These are phyloP conservation scores for Sphagnurus paluster DNA, from an alignment of 1,284 basidiomycete species.

Conservation along the genomic window DNA sequence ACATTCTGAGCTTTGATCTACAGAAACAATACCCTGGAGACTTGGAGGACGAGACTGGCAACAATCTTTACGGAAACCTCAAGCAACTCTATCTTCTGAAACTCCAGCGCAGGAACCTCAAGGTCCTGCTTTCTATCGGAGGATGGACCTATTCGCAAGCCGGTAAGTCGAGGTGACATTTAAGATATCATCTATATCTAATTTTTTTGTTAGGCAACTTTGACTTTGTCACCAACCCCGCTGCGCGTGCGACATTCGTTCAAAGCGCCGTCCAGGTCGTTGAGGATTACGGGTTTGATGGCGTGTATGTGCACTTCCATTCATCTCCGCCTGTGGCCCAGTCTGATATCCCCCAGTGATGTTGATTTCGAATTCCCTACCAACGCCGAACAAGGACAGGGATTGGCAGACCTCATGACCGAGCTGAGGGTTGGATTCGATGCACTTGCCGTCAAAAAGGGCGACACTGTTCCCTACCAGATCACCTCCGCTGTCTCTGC, in stretches of 20 bases:
- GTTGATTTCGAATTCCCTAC: conserved; percentile 71
- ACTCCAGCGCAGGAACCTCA: conserved; percentile 71
- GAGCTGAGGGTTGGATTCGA: conserved; percentile 58
- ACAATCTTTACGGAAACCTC: conserved; percentile 84
- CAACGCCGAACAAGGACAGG: conserved; percentile 51
- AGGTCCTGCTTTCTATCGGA: conserved; percentile 77
- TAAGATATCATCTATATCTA: too few species aligned
- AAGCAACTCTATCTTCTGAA: conserved; percentile 83
- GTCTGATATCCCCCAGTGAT: conserved; percentile 49
- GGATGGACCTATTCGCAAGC: conserved; percentile 74
- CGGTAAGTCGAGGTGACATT: too few species aligned
- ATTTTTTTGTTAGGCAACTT: conserved; percentile 52
- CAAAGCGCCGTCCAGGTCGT: conserved; percentile 69
- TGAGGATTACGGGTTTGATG: conserved; percentile 88
- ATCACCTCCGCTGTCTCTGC: conserved; percentile 63
- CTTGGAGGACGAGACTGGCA: conserved; percentile 62
- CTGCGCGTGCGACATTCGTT: conserved; percentile 71
- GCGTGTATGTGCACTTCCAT: conserved; percentile 60
- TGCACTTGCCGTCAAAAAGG: conserved; percentile 50
- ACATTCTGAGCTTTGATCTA: too few species aligned
- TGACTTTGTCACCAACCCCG: conserved; percentile 54
- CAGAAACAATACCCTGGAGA: conserved; percentile 70
- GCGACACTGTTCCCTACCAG: conserved; percentile 59
- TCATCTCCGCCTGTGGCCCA: background rate
- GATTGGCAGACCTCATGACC: conserved; percentile 59